Percentiles rank a stretch among this genome's conserved stretches.
Conservation (phyloP, 2,329 filamentous ascomycete genomes). For the Cladosporium austrohemisphaericum region DNA sequence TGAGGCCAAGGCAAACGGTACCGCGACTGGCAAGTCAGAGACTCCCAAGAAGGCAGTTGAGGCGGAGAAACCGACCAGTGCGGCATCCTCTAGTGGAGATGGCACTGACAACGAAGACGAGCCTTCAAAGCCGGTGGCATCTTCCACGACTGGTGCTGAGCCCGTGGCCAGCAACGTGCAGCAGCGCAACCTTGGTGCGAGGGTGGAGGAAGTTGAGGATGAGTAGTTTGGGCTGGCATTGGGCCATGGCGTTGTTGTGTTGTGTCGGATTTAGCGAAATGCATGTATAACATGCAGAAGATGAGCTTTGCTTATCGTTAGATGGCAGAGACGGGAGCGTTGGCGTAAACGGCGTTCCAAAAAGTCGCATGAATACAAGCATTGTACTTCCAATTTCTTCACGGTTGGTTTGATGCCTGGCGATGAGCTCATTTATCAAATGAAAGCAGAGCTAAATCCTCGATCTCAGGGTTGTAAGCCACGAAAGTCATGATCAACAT, state of each 20-base stretch:
- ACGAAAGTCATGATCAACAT: no score
- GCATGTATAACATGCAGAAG: conserved; percentile 2
- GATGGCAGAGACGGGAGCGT: conserved; percentile 1
- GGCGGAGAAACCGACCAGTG: conserved; percentile 13
- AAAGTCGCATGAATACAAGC: no score
- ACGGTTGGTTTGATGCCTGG: no score
- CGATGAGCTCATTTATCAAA: no score
- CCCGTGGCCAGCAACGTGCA: conserved; percentile 19
- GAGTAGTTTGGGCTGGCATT: conserved; percentile 14
- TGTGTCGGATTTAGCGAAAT: conserved; percentile 1
- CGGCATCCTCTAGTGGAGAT: neutral
- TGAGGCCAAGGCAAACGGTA: conserved; percentile 29
- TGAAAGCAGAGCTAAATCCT: no score
- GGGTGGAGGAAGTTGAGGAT: conserved; percentile 31
- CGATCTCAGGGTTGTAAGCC: no score
- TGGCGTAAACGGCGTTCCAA: neutral
- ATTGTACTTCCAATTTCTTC: no score
- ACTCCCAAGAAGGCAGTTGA: conserved; percentile 16
- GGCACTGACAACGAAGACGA: conserved; percentile 11
- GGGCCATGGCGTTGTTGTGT: conserved; percentile 2
- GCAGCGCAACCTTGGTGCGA: conserved; percentile 26
- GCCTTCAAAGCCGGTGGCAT: conserved; percentile 17
- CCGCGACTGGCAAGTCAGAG: conserved; percentile 18
- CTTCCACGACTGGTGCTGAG: conserved; percentile 25
- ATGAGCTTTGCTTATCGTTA: conserved; percentile 1